Base-by-base conservation (phyloP, 1,139 yeast genomes). In the Blastobotrys petasosporus region DNA sequence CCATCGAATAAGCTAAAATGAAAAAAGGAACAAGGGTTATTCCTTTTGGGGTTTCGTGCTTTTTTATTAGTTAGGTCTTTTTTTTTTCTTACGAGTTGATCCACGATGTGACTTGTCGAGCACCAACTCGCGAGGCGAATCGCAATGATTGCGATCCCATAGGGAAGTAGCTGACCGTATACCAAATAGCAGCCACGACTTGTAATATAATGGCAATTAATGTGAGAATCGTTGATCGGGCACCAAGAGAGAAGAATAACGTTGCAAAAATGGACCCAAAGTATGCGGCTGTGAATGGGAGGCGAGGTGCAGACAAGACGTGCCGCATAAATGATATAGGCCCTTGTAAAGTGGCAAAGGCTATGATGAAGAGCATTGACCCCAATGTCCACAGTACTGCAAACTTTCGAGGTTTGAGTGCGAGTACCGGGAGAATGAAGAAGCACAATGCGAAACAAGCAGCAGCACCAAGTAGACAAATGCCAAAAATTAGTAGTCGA, bases 291-390 rank as follows among this genome's bases (percentile, higher is more conserved):
- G 96, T 82, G 63, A 92, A 92, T 40, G 88, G 81, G 38, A 90
- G 70, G 52, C 98, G 73, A 45, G 80, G 83, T 38, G 79, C 75
- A 2, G 95, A 83, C 6, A 85, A 63, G 54, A 92, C 73, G 63
- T 92, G 98, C 46, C 74, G 69, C 44, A 79, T 55, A 61, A 88
- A 92, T 37, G 84, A 82, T 30, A 80, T 73, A 0, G 97, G 97
- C 0, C 98, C 98, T 67, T 90, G 97, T 30, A 92, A 67, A 9
- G 87, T 79, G 1, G 97, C 97, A 66, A 92, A 92, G 20, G 96
- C 87, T 7, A 86, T 66, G 36, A 92, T 86, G 67, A 92, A 92
- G 39, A 92, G 68, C 13, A 92, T 61, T 1, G 95, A 85, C 0
- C 97, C 98, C 65, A 92, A 73, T 1, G 96, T 80, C 98, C 98